Evolutionary conservation across 495 filamentous ascomycete genomes (phyloP).

Genomic region (Tuber calosporum): DNA sequence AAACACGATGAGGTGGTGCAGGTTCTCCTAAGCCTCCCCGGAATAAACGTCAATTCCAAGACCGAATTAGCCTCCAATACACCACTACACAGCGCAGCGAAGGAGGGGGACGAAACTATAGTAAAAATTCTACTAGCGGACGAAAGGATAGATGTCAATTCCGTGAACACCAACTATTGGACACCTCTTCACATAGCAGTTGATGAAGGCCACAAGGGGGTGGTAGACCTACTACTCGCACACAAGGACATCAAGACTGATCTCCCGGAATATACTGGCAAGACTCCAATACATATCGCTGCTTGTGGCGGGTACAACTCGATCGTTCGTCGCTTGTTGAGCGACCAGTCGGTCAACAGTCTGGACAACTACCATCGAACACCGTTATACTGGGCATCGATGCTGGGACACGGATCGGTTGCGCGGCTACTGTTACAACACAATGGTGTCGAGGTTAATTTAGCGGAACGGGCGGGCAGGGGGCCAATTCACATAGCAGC

Average conservation of each 20-base stretch:
- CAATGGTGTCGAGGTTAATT: not conserved
- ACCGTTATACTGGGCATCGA: not conserved
- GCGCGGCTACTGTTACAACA: not conserved
- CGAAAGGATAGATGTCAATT: not conserved
- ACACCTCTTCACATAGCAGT: not conserved
- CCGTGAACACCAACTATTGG: not conserved
- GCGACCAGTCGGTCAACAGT: not conserved
- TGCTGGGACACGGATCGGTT: not conserved
- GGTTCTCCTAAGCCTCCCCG: not conserved
- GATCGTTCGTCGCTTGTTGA: not conserved
- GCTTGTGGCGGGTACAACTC: not conserved
- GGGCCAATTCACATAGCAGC: not conserved
- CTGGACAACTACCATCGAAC: not conserved
- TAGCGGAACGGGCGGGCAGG: not conserved
- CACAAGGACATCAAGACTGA: not conserved
- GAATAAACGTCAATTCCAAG: not conserved
- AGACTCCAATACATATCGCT: not conserved
- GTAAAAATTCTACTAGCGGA: not conserved
- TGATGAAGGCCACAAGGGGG: not conserved
- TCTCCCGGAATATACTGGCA: not conserved
- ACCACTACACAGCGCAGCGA: not conserved
- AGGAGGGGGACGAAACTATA: not conserved
- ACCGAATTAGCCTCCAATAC: slow-evolving; percentile 3
- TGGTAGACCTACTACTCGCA: not conserved
- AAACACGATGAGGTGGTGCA: not conserved